Percentiles rank a stretch among this genome's conserved stretches.
Evolutionary conservation across 2,329 filamentous ascomycete species (phyloP).

Genomic region (Arthrinium puccinioides): DNA sequence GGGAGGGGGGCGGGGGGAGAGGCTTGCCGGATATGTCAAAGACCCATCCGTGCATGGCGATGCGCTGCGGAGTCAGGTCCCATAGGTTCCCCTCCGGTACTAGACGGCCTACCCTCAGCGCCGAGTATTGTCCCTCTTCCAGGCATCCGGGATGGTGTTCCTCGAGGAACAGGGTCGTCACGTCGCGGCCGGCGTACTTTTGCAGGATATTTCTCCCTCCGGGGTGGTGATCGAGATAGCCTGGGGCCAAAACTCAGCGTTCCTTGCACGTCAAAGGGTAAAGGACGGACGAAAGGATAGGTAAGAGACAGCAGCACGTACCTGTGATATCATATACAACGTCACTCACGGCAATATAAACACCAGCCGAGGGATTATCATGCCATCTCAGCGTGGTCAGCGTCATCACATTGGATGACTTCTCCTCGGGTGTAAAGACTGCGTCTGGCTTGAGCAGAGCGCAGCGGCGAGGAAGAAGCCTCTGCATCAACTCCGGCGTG

Average conservation of each 20-base stretch:
- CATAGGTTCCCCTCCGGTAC: not conserved
- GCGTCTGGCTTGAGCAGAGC: not conserved
- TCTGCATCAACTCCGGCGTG: not conserved
- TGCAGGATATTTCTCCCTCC: not conserved
- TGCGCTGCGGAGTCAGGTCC: not conserved
- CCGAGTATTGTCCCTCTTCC: not conserved
- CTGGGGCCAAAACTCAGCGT: not conserved
- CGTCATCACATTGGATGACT: not conserved
- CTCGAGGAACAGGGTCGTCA: not conserved
- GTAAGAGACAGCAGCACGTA: not conserved
- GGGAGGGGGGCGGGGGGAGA: no score
- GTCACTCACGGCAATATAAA: not conserved
- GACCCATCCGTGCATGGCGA: not conserved
- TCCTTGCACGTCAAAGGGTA: not conserved
- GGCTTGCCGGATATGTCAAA: no score
- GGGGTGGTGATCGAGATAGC: not conserved
- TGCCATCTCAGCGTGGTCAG: not conserved
- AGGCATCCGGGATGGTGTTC: not conserved
- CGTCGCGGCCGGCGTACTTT: not conserved
- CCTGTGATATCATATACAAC: not conserved
- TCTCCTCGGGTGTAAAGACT: no score
- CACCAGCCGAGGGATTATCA: not conserved
- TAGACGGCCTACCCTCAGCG: not conserved
- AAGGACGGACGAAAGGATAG: no score
- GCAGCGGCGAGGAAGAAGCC: not conserved